These are phyloP conservation scores for Biancaea sappan DNA, from an alignment of 306 rosid species.

Conservation along the genomic window DNA sequence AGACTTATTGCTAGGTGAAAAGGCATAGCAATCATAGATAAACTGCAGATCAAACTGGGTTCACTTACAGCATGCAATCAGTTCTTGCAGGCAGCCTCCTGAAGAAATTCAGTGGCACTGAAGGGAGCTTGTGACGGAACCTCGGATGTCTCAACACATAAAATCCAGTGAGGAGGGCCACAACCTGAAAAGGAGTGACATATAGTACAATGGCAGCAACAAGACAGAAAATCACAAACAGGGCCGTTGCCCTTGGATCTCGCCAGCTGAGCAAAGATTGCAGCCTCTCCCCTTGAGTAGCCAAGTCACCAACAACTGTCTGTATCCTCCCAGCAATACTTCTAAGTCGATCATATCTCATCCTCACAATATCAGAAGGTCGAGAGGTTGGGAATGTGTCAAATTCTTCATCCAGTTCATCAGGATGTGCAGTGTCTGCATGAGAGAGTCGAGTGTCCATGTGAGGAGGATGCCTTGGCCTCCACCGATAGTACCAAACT, in stretches of 20 bases:
- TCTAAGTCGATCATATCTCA: conserved; percentile 90
- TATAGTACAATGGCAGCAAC: conserved; percentile 88
- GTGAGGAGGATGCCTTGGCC: conserved; percentile 99
- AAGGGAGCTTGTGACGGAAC: conserved; percentile 96
- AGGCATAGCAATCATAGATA: conserved; percentile 11
- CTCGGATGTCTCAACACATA: conserved; percentile 92
- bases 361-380: conserved; percentile 79
- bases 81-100: conserved; percentile 96
- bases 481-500: conserved; percentile 97
- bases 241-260: conserved; percentile 92
- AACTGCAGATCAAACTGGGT: conserved; percentile 4
- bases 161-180: conserved; percentile 84
- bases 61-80: conserved; percentile 88
- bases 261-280: conserved; percentile 98
- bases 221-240: conserved; percentile 90
- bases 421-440: conserved; percentile 87
- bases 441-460: conserved; percentile 98
- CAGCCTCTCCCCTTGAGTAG: conserved; percentile 97
- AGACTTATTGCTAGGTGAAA: conserved; percentile 10
- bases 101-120: conserved; percentile 95
- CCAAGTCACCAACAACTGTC: conserved; percentile 94
- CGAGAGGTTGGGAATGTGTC: conserved; percentile 88
- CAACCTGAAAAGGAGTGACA: conserved; percentile 93
- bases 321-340: conserved; percentile 96
- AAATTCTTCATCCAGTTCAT: conserved; percentile 91